Evolutionary conservation across 257 asterid species (phyloP), one percentile per base, ranked within the genome.

Genomic region (Jaltomata sinuosa): DNA sequence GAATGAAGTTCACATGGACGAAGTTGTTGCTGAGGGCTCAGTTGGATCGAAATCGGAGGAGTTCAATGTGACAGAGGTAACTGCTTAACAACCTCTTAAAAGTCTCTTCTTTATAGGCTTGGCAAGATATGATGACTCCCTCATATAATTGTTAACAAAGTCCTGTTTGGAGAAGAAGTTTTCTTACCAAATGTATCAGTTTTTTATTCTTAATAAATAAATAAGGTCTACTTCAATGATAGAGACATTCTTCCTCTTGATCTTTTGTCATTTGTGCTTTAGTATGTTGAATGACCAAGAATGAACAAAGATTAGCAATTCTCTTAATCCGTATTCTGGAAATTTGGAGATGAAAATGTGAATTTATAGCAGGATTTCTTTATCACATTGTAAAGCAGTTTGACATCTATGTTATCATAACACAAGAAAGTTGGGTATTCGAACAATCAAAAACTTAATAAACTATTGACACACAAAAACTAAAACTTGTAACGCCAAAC

Each of bases 1-100:
- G 6, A 61, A 80, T 50, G 72, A 80, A 85, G 86, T 83, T 59
- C 87, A 90, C 74, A 22, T 16, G 62, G 55, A 78, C n/a, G 34
- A 29, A 10, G 53, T 79, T 25, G 84, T 45, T 55, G 83, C 85
- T 68, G 84, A 76, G 78, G 45, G 77, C 3, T 25, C 85, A 15
- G 61, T 32, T 52, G 89, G 79, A 80, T 38, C 15, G 21, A 87
- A 72, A 84, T 78, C 69, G 49, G 85, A 87, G 84, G 89, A 85
- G 64, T 76, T 86, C 62, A 71, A 74, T 83, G 86, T 64, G 83
- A 61, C 88, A 31, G 91, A 91, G 94, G 94, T 92, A 92, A 92
- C 86, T 68, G 83, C 84, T 84, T 88, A 85, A 89, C 50, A n/a
- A 79, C 57, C 69, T 31, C 69, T 53, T 42, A n/a, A 22, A 47